These are phyloP conservation scores for Diospyros lotus DNA, from an alignment of 148 eudicot genomes.

Conservation along the genomic window DNA sequence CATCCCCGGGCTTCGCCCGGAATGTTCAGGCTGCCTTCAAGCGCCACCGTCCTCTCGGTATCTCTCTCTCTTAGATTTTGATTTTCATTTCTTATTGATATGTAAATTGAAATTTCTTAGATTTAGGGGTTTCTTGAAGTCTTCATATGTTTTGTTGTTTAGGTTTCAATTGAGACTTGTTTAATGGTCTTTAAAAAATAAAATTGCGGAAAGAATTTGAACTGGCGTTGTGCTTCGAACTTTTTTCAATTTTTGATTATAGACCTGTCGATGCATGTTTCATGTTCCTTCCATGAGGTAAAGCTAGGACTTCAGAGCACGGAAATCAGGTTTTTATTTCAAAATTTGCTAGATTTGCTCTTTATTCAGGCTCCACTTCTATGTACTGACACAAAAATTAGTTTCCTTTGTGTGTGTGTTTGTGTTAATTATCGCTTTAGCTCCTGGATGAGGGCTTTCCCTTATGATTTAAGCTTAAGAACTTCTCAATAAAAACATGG, in stretches of 20 bases:
- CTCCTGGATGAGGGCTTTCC: too few species aligned
- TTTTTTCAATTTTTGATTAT: background rate
- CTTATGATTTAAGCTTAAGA: too few species aligned
- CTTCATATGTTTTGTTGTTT: background rate
- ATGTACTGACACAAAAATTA: background rate
- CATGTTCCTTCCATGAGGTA: background rate
- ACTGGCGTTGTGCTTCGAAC: background rate
- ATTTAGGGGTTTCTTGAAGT: background rate
- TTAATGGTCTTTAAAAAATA: background rate
- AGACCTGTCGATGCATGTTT: background rate
- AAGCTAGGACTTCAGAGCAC: slow-evolving; percentile 20
- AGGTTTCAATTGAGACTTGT: background rate
- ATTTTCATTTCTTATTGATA: background rate
- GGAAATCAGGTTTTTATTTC: slow-evolving; percentile 1
- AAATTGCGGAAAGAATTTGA: background rate
- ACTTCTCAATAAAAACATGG: background rate
- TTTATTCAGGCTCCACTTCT: background rate
- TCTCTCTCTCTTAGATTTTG: background rate
- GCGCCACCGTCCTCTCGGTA: slow-evolving; percentile 74
- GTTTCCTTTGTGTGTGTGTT: background rate
- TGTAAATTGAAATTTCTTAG: background rate
- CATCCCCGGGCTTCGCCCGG: slow-evolving; percentile 62
- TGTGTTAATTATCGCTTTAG: too few species aligned
- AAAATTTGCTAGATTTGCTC: background rate
- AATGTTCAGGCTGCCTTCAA: slow-evolving; percentile 84